phyloP scores from a whole-genome alignment of 2,329 filamentous ascomycete genomes.

The Cytospora piceicola region DNA sequence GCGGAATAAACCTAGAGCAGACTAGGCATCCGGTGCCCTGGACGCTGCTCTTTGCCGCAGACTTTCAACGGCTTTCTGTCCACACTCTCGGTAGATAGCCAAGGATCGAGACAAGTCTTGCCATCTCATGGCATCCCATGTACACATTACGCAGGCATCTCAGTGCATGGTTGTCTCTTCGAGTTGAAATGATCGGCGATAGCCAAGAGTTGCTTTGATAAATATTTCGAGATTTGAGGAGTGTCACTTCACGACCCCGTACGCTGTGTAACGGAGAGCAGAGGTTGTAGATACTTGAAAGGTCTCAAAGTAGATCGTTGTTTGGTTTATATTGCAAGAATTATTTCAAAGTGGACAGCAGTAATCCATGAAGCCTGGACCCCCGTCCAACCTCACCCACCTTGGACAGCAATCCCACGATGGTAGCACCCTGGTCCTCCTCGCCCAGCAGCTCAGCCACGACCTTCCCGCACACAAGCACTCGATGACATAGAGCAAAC shows the following conservation, averaged over 20 bases:
- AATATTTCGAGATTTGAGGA: no score
- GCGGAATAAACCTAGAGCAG: not conserved
- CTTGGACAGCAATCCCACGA: slow-evolving; percentile 30
- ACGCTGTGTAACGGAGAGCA: no score
- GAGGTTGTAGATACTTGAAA: no score
- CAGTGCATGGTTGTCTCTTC: not conserved
- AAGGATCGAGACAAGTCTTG: slow-evolving; percentile 1
- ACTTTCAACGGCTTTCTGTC: not conserved
- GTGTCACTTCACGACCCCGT: no score
- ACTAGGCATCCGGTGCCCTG: not conserved
- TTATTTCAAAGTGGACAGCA: slow-evolving; percentile 14
- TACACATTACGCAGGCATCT: not conserved
- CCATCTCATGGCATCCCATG: not conserved
- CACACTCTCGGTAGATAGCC: slow-evolving; percentile 9
- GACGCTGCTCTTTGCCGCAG: not conserved
- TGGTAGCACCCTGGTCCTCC: slow-evolving; percentile 10
- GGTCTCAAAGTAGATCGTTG: no score
- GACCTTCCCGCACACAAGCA: slow-evolving; percentile 47
- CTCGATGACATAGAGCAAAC: slow-evolving; percentile 62
- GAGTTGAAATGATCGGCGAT: not conserved
- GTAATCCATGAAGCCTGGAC: slow-evolving; percentile 34
- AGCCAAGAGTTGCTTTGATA: not conserved
- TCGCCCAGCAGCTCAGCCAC: slow-evolving; percentile 23
- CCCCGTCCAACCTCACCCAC: slow-evolving; percentile 28
- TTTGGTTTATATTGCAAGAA: no score